Conservation (phyloP, 225 moss, liverwort and hornwort species). For the Antitrichia curtipendula region DNA sequence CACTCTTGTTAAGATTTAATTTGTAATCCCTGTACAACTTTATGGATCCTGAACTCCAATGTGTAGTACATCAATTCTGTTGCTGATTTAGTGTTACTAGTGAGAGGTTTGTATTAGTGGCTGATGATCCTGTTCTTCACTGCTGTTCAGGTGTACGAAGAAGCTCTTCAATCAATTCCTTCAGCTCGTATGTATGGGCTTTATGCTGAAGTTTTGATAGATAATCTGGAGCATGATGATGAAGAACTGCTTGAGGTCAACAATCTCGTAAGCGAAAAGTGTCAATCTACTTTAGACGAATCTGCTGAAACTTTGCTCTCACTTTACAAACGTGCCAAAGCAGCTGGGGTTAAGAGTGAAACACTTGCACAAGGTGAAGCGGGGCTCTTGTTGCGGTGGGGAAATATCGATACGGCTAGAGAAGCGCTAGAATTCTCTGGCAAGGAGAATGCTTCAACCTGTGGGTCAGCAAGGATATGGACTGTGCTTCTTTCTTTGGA, state of each 20-base stretch:
- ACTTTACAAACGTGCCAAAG: slow-evolving; percentile 47
- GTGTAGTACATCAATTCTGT: background rate
- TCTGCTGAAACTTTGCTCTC: slow-evolving; percentile 32
- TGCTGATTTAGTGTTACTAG: background rate
- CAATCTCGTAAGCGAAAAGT: background rate
- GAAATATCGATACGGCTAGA: slow-evolving; percentile 43
- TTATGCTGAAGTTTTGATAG: slow-evolving; percentile 50
- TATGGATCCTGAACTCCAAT: background rate
- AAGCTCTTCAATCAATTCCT: slow-evolving; percentile 47
- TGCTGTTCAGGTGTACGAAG: slow-evolving; percentile 60
- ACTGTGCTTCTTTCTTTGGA: slow-evolving; percentile 53
- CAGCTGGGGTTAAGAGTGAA: slow-evolving; percentile 48
- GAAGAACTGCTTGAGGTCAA: slow-evolving; percentile 1
- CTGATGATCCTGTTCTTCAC: background rate
- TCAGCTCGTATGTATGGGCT: slow-evolving; percentile 75
- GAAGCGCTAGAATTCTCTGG: slow-evolving; percentile 27
- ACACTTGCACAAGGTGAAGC: slow-evolving; percentile 53
- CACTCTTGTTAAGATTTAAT: background rate
- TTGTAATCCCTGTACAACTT: background rate
- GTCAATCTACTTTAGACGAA: slow-evolving; percentile 1
- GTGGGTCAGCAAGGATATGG: slow-evolving; percentile 58
- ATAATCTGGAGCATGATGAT: slow-evolving; percentile 39
- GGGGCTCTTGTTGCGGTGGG: slow-evolving; percentile 48
- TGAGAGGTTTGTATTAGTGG: background rate
- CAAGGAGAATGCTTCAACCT: slow-evolving; percentile 21